A percentile compares a stretch with the other conserved stretches of the same genome.
Evolutionary conservation across 2,329 filamentous ascomycete genomes (phyloP).

Genomic region (Trichoderma cornu-damae): DNA sequence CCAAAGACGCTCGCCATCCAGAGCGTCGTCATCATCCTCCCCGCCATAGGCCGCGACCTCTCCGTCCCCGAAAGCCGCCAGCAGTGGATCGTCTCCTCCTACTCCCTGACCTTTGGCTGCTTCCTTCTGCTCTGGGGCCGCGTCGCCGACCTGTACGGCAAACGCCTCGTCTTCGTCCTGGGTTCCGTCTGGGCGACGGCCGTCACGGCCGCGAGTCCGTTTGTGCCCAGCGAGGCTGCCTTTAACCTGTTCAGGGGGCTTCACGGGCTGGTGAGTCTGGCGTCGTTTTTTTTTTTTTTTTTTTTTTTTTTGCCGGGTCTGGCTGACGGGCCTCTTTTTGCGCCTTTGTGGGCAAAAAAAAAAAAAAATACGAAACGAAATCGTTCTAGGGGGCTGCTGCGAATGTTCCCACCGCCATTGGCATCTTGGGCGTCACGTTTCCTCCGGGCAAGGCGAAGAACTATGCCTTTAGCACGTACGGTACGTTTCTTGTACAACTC

Average conservation of each 20-base stretch:
- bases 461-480: constrained; percentile 62
- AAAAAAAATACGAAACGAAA: too few species aligned
- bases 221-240: constrained; percentile 60
- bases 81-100: constrained; percentile 64
- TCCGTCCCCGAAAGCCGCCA: constrained; percentile 52
- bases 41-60: constrained; percentile 54
- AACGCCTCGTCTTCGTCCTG: constrained; percentile 58
- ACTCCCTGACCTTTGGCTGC: constrained; percentile 61
- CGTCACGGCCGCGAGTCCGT: constrained; percentile 56
- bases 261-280: constrained; percentile 54
- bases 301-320: too few species aligned
- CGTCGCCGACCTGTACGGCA: constrained; percentile 62
- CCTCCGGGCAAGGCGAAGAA: constrained; percentile 64
- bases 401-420: constrained; percentile 66
- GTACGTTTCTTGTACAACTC: constrained; percentile 31
- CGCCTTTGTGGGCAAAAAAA: too few species aligned
- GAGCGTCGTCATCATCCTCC: constrained; percentile 57
- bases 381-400: constrained; percentile 57
- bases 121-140: constrained; percentile 64
- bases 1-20: constrained; percentile 52
- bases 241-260: constrained; percentile 63
- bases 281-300: too few species aligned
- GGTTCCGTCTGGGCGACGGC: constrained; percentile 60
- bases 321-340: too few species aligned
- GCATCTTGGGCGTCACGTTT: constrained; percentile 63